A percentile compares a stretch with the other conserved stretches of the same genome.
Conservation (phyloP, 2,329 filamentous ascomycete species). For the Chalaropsis ovoidea region DNA sequence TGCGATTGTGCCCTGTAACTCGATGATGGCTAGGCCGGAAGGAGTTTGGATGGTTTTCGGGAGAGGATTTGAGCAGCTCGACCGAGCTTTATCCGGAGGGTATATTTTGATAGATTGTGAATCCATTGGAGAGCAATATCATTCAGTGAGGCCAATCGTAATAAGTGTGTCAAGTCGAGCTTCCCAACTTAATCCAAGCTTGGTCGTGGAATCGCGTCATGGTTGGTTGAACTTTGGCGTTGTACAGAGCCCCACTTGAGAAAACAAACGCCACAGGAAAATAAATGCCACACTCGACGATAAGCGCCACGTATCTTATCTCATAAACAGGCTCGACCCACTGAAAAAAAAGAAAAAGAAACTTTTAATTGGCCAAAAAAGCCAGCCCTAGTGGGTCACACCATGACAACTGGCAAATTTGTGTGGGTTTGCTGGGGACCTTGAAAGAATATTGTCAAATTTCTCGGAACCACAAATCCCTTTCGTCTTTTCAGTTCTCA, state of each 20-base stretch:
- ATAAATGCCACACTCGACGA: not conserved
- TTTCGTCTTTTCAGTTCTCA: conserved; percentile 14
- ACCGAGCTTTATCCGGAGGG: conserved; percentile 30
- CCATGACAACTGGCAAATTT: conserved; percentile 13
- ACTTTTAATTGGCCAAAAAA: conserved; percentile 17
- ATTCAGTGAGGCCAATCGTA: not conserved
- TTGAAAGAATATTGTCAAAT: conserved; percentile 20
- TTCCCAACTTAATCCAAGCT: not conserved
- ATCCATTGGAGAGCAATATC: not conserved
- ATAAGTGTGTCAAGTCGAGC: not conserved
- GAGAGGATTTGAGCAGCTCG: conserved; percentile 44
- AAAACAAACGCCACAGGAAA: not conserved
- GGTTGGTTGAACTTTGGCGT: not conserved
- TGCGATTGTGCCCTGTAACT: conserved; percentile 87
- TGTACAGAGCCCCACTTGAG: conserved; percentile 5
- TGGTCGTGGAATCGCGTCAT: not conserved
- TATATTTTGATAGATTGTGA: conserved; percentile 34
- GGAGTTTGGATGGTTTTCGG: conserved; percentile 81
- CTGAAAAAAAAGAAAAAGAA: not conserved
- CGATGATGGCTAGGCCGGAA: conserved; percentile 75
- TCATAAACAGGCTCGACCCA: not conserved
- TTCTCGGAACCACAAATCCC: conserved; percentile 14
- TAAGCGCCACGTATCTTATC: conserved; percentile 19
- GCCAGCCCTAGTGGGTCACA: conserved; percentile 25
- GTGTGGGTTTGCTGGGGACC: conserved; percentile 16